Evolutionary conservation across 2,329 filamentous ascomycete species (phyloP), one percentile per base, ranked within the genome.

Genomic region (Aspergillus alliaceus): DNA sequence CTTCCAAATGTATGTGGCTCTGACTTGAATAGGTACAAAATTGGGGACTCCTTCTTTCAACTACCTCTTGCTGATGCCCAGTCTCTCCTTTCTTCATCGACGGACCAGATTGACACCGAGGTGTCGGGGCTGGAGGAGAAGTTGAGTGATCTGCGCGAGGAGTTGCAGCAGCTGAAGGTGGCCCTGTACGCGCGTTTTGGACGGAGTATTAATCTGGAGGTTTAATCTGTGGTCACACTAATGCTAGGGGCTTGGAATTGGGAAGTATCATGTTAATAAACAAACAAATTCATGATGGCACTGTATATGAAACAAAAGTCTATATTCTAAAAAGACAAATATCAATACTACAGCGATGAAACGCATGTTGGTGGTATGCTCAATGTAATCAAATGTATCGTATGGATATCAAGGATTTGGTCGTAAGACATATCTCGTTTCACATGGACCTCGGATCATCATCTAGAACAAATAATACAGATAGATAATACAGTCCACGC

Each of bases 191-290:
- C 92, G 32, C 86, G 96, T 60, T 99, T 99, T 77, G 95, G 95
- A 55, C 87, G 90, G 75, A 96, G 93, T 74, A 99, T 99, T 81
- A 99, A 99, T 77, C 82, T 98, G 64, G 95, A 99, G 77, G 91
- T 25, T 54, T 31, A 31, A 9, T 15, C 24, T 27, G 15, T 22
- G 25, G 11, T 53, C 27, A n/a, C n/a, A n/a, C n/a, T n/a, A n/a
- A n/a, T n/a, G n/a, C n/a, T n/a, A n/a, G n/a, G n/a, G n/a, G n/a
- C n/a, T n/a, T n/a, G n/a, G n/a, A n/a, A n/a, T n/a, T n/a, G n/a
- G n/a, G n/a, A n/a, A n/a, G 18, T 32, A 32, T 27, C n/a, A 14
- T 48, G 14, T 24, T 40, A 24, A 24, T 40, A 20, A 20, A 48
- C 32, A 34, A 27, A 48, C 27, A 27, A 24, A 3, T 12, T 32